Evolutionary conservation across 2,329 filamentous ascomycete genomes (phyloP).

Genomic region (Pestalotiopsis sp.): DNA sequence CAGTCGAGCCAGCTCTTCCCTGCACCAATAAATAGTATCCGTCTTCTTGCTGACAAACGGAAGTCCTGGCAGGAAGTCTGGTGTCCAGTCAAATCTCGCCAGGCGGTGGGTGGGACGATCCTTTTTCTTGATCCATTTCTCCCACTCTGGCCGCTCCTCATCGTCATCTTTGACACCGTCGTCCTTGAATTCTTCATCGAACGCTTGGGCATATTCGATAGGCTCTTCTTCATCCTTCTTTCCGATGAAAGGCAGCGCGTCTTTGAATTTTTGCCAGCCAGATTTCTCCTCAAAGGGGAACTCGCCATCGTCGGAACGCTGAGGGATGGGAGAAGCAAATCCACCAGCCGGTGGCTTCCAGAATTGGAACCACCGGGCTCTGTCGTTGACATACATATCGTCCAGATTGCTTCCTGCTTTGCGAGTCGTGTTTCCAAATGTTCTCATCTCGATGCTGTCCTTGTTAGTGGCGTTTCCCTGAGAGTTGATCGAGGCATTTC

Average conservation of each 20-base stretch:
- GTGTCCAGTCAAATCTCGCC: slow-evolving; percentile 57
- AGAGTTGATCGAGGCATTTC: slow-evolving; percentile 40
- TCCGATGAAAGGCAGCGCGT: slow-evolving; percentile 51
- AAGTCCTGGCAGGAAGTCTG: slow-evolving; percentile 74
- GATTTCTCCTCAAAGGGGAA: slow-evolving; percentile 50
- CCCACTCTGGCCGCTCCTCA: slow-evolving; percentile 73
- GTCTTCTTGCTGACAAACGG: slow-evolving; percentile 86
- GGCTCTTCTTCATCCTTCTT: slow-evolving; percentile 39
- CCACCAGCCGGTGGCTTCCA: slow-evolving; percentile 66
- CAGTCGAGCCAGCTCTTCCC: slow-evolving; percentile 80
- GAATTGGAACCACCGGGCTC: slow-evolving; percentile 61
- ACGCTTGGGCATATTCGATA: slow-evolving; percentile 63
- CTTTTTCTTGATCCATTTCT: slow-evolving; percentile 77
- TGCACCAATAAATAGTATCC: slow-evolving; percentile 91
- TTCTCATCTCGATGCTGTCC: slow-evolving; percentile 32
- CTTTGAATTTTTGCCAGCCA: slow-evolving; percentile 53
- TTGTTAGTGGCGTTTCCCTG: slow-evolving; percentile 40
- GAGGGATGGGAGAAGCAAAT: slow-evolving; percentile 64
- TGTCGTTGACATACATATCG: slow-evolving; percentile 49
- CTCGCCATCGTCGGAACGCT: slow-evolving; percentile 51
- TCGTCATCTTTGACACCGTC: slow-evolving; percentile 44
- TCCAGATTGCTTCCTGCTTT: slow-evolving; percentile 47
- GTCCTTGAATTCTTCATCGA: slow-evolving; percentile 58
- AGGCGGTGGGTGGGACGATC: slow-evolving; percentile 85
- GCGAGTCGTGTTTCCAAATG: slow-evolving; percentile 54